Evolutionary conservation across 1,139 yeast genomes (phyloP).

Genomic region (Pichia sp.): DNA sequence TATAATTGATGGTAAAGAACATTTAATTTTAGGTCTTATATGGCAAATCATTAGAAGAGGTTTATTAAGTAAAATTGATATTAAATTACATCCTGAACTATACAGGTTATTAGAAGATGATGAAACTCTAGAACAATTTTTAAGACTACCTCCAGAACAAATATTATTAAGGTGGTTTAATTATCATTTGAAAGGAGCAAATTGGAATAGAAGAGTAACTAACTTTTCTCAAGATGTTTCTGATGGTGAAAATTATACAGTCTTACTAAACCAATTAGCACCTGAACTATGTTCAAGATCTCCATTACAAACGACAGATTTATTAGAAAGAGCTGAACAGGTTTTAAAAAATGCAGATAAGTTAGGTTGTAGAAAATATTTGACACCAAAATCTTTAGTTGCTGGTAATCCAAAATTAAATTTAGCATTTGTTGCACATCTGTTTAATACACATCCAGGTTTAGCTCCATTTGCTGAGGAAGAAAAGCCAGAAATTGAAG

Average conservation of each 20-base stretch:
- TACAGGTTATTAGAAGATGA: slow-evolving; percentile 93
- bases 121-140: slow-evolving; percentile 93
- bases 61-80: slow-evolving; percentile 86
- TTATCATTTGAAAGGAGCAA: slow-evolving; percentile 92
- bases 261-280: slow-evolving; percentile 79
- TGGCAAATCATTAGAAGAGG: slow-evolving; percentile 99
- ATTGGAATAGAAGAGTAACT: slow-evolving; percentile 75
- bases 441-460: slow-evolving; percentile 95
- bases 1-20: slow-evolving; percentile 95
- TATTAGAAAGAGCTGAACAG: slow-evolving; percentile 79
- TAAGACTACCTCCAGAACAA: slow-evolving; percentile 96
- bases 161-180: slow-evolving; percentile 96
- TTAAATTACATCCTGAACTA: slow-evolving; percentile 92
- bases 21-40: slow-evolving; percentile 86
- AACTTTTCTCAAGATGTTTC: slow-evolving; percentile 84
- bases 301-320: slow-evolving; percentile 72
- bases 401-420: slow-evolving; percentile 96
- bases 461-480: slow-evolving; percentile 90
- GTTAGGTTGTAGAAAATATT: slow-evolving; percentile 86
- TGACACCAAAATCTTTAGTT: slow-evolving; percentile 88
- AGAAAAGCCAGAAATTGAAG: slow-evolving; percentile 85
- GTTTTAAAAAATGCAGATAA: slow-evolving; percentile 82
- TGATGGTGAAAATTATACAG: slow-evolving; percentile 94
- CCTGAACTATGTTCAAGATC: slow-evolving; percentile 76
- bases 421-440: slow-evolving; percentile 93